Evolutionary conservation across 164 flowering plant genomes (phyloP), one percentile per base, ranked within the genome.

Genomic region (Amborella trichopoda): DNA sequence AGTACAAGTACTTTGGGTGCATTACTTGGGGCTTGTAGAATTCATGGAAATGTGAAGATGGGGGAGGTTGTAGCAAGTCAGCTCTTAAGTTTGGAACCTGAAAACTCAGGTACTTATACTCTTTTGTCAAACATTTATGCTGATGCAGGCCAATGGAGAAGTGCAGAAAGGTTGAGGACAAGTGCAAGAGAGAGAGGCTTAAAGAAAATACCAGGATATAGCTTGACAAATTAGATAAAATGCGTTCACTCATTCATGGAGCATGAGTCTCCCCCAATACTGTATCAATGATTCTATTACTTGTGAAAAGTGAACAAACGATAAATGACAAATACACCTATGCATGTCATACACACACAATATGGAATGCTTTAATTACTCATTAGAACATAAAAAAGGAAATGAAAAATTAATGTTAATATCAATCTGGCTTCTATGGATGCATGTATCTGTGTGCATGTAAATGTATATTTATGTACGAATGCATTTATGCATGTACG

Each of bases 21-120:
- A 52, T 60, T 77, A 69, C 76, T 82, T 50, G 59, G 72, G 50
- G 72, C 81, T 55, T 77, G 86, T 50, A 69, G 60, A 54, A 46
- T 71, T 40, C 67, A 79, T 38, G 52, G 57, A 19, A 58, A 72
- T 27, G 40, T 52, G 3, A 51, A 57, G 60, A 38, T 78, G 56
- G 82, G 76, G 6, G 78, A 70, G 59, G 42, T 53, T 24, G 50
- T 72, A 14, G 77, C 69, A 24, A 60, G 46, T 48, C 56, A 27
- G 37, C 54, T 78, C 5, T 22, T 78, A 36, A 48, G 42, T 25
- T 28, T 73, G 42, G 67, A 68, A 17, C 75, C 78, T 25, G 59
- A 50, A 21, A 70, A 61, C 50, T 49, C 76, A 22, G 57, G 78
- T 28, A 52, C 63, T 22, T 63, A 63, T 55, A 48, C 62, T 41